Conservation (phyloP, 2,329 filamentous ascomycete species). For the Aschersonia sp. region DNA sequence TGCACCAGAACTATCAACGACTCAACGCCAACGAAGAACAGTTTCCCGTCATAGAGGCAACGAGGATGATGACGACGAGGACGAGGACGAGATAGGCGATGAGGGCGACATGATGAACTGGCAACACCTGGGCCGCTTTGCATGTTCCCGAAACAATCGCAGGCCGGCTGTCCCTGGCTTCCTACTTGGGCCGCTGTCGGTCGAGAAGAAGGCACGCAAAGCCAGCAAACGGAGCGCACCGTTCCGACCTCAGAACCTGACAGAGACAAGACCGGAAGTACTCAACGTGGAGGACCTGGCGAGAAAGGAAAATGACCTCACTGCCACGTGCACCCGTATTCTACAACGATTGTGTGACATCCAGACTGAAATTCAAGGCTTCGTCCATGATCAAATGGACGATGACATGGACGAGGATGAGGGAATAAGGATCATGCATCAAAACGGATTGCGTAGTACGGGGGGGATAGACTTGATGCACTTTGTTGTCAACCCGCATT, state of each 20-base stretch:
- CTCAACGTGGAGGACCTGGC: conserved; percentile 61
- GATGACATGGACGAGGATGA: conserved; percentile 33
- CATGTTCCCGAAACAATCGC: conserved; percentile 56
- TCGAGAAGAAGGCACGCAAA: conserved; percentile 71
- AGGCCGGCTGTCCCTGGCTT: conserved; percentile 72
- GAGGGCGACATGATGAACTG: conserved; percentile 73
- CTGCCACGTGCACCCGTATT: conserved; percentile 65
- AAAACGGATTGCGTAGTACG: conserved; percentile 49
- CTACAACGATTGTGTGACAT: conserved; percentile 41
- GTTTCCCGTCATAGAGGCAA: conserved; percentile 13
- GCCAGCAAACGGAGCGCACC: conserved; percentile 56
- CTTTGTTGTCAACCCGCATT: conserved; percentile 79
- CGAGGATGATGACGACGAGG: conserved; percentile 37
- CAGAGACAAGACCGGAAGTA: conserved; percentile 65
- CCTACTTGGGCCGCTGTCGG: conserved; percentile 73
- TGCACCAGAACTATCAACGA: conserved; percentile 33
- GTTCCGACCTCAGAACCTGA: conserved; percentile 52
- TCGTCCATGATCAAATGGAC: conserved; percentile 26
- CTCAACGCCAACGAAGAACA: conserved; percentile 30
- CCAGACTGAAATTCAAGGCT: conserved; percentile 30
- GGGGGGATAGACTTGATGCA: conserved; percentile 68
- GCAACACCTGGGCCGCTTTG: conserved; percentile 66
- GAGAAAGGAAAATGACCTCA: conserved; percentile 66
- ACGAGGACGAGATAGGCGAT: conserved; percentile 49
- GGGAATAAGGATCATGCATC: conserved; percentile 41